Conservation (phyloP, 805 yeast species). For the Kodamaea laetipori region DNA sequence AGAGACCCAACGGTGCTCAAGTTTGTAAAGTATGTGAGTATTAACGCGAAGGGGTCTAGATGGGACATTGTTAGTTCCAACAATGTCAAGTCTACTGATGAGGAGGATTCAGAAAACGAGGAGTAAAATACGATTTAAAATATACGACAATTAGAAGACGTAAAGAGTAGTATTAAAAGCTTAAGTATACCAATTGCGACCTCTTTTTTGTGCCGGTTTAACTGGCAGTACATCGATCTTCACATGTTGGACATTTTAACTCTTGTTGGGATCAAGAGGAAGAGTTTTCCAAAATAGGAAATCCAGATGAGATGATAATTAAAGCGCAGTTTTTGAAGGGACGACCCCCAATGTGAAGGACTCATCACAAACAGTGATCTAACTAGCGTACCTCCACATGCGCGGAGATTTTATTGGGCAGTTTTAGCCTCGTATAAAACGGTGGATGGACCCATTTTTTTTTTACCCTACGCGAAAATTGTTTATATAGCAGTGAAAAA, state of each 20-base stretch:
- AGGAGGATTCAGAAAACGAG: conserved; percentile 29
- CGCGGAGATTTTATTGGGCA: no score
- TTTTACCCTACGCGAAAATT: conserved; percentile 1
- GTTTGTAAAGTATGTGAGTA: conserved; percentile 89
- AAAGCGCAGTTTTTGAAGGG: not conserved
- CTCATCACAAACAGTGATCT: no score
- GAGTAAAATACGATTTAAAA: no score
- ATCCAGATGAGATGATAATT: not conserved
- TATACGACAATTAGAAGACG: no score
- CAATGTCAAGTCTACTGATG: conserved; percentile 51
- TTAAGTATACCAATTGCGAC: no score
- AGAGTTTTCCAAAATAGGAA: conserved; percentile 1
- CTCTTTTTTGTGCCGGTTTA: no score
- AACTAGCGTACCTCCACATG: no score
- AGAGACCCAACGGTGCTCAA: conserved; percentile 86
- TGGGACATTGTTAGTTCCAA: conserved; percentile 89
- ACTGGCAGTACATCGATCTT: no score
- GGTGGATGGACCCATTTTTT: not conserved
- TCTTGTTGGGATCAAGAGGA: conserved; percentile 5
- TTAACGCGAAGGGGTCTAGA: conserved; percentile 83
- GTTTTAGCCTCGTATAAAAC: not conserved
- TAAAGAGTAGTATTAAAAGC: no score
- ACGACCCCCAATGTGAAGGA: no score
- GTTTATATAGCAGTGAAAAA: conserved; percentile 6
- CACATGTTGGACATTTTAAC: conserved; percentile 4